Evolutionary conservation across 2,329 filamentous ascomycete genomes (phyloP).

Genomic region (Pseudogymnoascus sp.): DNA sequence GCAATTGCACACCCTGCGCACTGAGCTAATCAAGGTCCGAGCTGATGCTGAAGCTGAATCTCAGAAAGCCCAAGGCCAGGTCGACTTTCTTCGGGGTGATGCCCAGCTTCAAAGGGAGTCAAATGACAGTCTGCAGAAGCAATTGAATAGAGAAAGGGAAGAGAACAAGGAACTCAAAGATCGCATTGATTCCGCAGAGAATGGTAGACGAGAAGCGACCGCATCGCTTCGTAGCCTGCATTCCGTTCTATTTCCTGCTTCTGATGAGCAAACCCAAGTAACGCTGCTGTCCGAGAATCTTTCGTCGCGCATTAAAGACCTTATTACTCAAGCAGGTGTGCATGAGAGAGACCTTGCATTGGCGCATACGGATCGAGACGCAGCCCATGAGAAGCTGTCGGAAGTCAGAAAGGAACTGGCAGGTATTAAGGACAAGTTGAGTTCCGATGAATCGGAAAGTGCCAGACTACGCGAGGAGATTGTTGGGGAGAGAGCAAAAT

Average conservation of each 20-base stretch:
- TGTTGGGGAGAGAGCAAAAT: slow-evolving; percentile 46
- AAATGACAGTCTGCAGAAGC: slow-evolving; percentile 48
- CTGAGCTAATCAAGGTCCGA: slow-evolving; percentile 58
- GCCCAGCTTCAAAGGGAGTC: slow-evolving; percentile 50
- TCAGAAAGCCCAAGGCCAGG: slow-evolving; percentile 52
- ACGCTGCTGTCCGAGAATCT: slow-evolving; percentile 52
- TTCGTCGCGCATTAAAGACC: slow-evolving; percentile 47
- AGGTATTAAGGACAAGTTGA: slow-evolving; percentile 43
- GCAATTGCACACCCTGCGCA: slow-evolving; percentile 57
- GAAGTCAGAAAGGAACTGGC: slow-evolving; percentile 52
- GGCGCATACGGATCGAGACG: slow-evolving; percentile 55
- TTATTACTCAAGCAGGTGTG: slow-evolving; percentile 51
- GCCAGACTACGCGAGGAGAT: slow-evolving; percentile 47
- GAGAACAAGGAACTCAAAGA: slow-evolving; percentile 44
- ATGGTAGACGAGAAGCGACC: slow-evolving; percentile 43
- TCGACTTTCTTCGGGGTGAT: slow-evolving; percentile 56
- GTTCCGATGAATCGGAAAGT: slow-evolving; percentile 42
- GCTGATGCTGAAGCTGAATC: slow-evolving; percentile 50
- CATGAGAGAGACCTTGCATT: slow-evolving; percentile 52
- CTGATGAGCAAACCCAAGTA: slow-evolving; percentile 46
- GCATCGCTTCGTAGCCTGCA: slow-evolving; percentile 51
- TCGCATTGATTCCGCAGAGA: slow-evolving; percentile 43
- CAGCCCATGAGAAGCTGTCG: slow-evolving; percentile 45
- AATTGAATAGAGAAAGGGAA: slow-evolving; percentile 48
- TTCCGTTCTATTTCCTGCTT: slow-evolving; percentile 46